A percentile compares a stretch with the other conserved stretches of the same genome.
phyloP scores from a whole-genome alignment of 2,329 filamentous ascomycete genomes.

The Lachnellula arida region DNA sequence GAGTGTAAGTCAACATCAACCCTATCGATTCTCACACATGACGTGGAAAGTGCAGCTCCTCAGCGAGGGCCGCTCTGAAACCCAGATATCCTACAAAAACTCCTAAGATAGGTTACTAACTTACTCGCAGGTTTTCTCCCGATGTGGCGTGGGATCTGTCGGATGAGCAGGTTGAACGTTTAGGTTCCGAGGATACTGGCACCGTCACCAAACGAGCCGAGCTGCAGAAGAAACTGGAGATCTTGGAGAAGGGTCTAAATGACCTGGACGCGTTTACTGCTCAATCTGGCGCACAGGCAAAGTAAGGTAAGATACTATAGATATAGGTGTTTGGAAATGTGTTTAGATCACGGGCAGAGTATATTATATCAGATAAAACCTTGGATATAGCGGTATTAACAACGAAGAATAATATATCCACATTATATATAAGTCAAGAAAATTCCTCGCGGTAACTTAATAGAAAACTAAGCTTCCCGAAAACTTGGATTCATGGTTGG shows the following conservation, averaged over 20 bases:
- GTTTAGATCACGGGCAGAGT: too few relatives aligned
- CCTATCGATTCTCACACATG: background rate
- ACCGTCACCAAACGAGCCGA: conserved; percentile 1
- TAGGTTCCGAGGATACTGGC: conserved; percentile 1
- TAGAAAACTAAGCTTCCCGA: too few relatives aligned
- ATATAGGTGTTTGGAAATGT: too few relatives aligned
- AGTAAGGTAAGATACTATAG: background rate
- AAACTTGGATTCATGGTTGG: too few relatives aligned
- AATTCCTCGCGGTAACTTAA: too few relatives aligned
- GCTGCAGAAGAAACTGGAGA: conserved; percentile 1
- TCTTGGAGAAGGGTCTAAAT: conserved; percentile 1
- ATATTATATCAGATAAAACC: too few relatives aligned
- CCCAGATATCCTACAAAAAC: background rate
- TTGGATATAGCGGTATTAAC: too few relatives aligned
- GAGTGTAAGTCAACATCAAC: background rate
- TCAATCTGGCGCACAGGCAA: background rate
- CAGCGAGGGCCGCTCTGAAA: background rate
- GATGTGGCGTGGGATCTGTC: conserved; percentile 6
- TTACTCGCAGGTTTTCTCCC: conserved; percentile 1
- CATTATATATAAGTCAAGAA: too few relatives aligned
- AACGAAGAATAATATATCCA: too few relatives aligned
- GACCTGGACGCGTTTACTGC: conserved; percentile 3
- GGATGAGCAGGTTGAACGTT: conserved; percentile 1
- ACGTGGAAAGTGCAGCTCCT: background rate
- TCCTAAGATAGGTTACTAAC: background rate